A percentile compares a stretch with the other conserved stretches of the same genome.
phyloP scores from a whole-genome alignment of 257 asterid genomes.

The Henckelia pumila region DNA sequence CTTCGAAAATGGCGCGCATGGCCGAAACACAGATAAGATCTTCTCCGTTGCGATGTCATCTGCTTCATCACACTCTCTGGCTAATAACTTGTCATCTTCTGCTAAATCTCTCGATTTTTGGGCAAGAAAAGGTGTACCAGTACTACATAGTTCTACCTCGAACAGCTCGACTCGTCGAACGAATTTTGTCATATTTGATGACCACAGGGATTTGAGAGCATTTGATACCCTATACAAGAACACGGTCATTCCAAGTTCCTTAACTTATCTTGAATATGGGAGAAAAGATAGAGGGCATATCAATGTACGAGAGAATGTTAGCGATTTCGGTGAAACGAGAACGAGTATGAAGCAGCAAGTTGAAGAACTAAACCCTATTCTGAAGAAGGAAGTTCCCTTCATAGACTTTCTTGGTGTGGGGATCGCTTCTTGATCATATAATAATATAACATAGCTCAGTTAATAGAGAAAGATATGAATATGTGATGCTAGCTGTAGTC shows the following conservation, averaged over 20 bases:
- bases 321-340: background rate
- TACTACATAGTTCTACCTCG: background rate
- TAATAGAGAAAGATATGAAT: background rate
- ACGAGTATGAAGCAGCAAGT: background rate
- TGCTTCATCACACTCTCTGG: no score
- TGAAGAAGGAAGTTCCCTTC: background rate
- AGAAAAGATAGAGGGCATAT: background rate
- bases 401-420: background rate
- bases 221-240: background rate
- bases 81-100: no score
- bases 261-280: background rate
- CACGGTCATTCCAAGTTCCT: background rate
- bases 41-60: slow-evolving; percentile 41
- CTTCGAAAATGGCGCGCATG: slow-evolving; percentile 40
- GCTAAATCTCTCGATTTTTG: background rate
- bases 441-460: background rate
- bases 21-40: slow-evolving; percentile 40
- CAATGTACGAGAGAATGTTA: background rate
- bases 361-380: background rate
- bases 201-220: background rate
- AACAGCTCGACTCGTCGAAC: background rate
- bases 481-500: background rate
- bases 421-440: background rate
- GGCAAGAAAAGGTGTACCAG: background rate
- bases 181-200: background rate